phyloP scores from a whole-genome alignment of 108 stramenopile species.

The Pseudonitzschia multiseries region DNA sequence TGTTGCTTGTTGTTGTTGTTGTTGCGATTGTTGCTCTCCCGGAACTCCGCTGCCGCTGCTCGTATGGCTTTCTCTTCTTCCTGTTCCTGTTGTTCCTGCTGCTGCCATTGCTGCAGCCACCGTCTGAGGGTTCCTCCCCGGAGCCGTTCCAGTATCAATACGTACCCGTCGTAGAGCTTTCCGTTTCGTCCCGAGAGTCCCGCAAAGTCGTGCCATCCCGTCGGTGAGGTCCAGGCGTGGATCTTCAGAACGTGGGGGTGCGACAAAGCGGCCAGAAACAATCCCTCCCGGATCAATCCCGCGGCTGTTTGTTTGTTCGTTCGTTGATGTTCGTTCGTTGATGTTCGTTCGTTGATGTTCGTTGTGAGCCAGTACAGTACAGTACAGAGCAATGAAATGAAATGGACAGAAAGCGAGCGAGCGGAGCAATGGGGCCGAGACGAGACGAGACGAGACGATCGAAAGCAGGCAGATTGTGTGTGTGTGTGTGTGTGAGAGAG shows the following conservation, averaged over 20 bases:
- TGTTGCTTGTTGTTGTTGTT: too few relatives aligned
- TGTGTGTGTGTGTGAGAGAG: too few relatives aligned
- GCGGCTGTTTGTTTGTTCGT: conserved; percentile 3
- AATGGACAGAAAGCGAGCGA: too few relatives aligned
- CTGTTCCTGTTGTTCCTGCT: background rate
- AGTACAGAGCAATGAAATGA: too few relatives aligned
- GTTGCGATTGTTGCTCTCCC: background rate
- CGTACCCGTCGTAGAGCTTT: conserved; percentile 35
- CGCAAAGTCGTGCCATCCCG: background rate
- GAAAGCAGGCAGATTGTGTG: too few relatives aligned
- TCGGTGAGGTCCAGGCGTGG: conserved; percentile 7
- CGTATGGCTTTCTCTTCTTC: background rate
- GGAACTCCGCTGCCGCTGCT: background rate
- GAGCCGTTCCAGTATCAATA: conserved; percentile 52
- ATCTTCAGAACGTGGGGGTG: conserved; percentile 19
- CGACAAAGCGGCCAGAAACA: conserved; percentile 2
- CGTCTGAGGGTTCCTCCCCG: conserved; percentile 40
- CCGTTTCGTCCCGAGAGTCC: background rate
- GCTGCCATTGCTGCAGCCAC: conserved; percentile 34
- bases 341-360: too few relatives aligned
- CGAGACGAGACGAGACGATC: too few relatives aligned
- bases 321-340: too few relatives aligned
- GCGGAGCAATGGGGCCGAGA: too few relatives aligned
- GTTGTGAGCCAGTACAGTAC: too few relatives aligned
- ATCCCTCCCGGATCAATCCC: conserved; percentile 23